Base-by-base conservation (phyloP, 2,329 filamentous ascomycete species). In the Gaeumannomyces sp. region DNA sequence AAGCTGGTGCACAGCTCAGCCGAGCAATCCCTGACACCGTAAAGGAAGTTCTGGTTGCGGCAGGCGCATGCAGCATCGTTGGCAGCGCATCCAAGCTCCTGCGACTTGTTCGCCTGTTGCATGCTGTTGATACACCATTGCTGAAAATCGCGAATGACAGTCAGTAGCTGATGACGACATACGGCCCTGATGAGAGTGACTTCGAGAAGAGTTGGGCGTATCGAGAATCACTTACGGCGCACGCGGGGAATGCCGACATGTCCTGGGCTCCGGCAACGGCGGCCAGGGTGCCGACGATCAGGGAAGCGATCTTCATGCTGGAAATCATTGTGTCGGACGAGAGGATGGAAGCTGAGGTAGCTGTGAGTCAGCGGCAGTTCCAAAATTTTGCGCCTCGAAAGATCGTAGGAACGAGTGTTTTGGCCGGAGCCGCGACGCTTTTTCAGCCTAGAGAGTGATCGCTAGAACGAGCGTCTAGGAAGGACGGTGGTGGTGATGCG, bases 21-120 rank as follows among this genome's bases (percentile, higher is more conserved):
- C 25, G 81, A 78, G 75, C 82, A 85, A 76, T 85, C 82, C 65
- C 77, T 80, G 66, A 84, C 73, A 63, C 82, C 82, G 68, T 78
- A 82, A 65, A 74, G 69, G 73, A 82, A 84, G 76, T 82, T 70
- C 59, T 67, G 57, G 68, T 81, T 79, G 65, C 71, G 69, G 76
- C 82, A 85, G 19, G 84, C 76, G 73, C 82, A 84, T 61, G 70
- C 69, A 58, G 76, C 50, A 66, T 83, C 80, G 57, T 71, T 71
- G 64, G 70, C 66, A 4, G 57, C 60, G 75, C 84, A 87, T 66
- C 78, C 78, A 50, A 86, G 78, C 63, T 78, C 72, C 45, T 68
- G 38, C 60, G 77, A 77, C 75, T 81, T 77, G 65, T 64, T 70
- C 1, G 33, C 2, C 33, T 60, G 11, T n/a, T 80, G 68, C 82